Evolutionary conservation across 2,329 filamentous ascomycete species (phyloP).

Genomic region (Aspergillus ruber): DNA sequence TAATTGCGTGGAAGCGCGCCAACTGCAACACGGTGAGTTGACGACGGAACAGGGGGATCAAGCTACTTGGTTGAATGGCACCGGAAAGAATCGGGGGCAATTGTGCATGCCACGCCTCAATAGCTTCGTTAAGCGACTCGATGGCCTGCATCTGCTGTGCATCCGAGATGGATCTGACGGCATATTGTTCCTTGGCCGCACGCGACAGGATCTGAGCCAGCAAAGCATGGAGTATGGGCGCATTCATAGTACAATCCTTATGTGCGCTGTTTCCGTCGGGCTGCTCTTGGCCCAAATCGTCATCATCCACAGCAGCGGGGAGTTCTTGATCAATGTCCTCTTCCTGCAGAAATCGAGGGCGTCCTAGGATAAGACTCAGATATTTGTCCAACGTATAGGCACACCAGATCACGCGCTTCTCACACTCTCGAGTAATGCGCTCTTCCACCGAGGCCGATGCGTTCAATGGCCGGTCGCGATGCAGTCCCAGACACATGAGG

Average conservation of each 20-base stretch:
- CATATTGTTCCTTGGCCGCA: constrained; percentile 15
- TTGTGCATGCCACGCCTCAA: constrained; percentile 11
- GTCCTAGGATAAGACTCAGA: constrained; percentile 32
- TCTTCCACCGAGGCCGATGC: constrained; percentile 3
- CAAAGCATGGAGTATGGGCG: constrained; percentile 14
- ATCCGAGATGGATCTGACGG: constrained; percentile 7
- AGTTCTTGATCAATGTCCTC: constrained; percentile 19
- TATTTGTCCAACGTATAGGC: constrained; percentile 36
- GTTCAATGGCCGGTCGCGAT: constrained; percentile 15
- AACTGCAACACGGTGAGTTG: constrained; percentile 16
- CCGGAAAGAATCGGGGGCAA: constrained; percentile 13
- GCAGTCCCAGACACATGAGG: constrained; percentile 30
- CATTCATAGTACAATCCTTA: constrained; percentile 19
- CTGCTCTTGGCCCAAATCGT: constrained; percentile 1
- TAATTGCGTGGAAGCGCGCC: constrained; percentile 14
- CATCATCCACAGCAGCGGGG: constrained; percentile 6
- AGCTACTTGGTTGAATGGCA: constrained; percentile 14
- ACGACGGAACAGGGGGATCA: constrained; percentile 14
- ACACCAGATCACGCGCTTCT: constrained; percentile 33
- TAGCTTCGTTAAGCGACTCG: constrained; percentile 4
- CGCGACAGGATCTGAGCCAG: constrained; percentile 13
- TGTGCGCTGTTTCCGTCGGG: background rate
- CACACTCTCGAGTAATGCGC: constrained; percentile 16
- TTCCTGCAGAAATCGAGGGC: constrained; percentile 30
- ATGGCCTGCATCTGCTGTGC: constrained; percentile 8